Base-by-base conservation (phyloP, 805 yeast genomes). In the Hanseniaspora guilliermondii region DNA sequence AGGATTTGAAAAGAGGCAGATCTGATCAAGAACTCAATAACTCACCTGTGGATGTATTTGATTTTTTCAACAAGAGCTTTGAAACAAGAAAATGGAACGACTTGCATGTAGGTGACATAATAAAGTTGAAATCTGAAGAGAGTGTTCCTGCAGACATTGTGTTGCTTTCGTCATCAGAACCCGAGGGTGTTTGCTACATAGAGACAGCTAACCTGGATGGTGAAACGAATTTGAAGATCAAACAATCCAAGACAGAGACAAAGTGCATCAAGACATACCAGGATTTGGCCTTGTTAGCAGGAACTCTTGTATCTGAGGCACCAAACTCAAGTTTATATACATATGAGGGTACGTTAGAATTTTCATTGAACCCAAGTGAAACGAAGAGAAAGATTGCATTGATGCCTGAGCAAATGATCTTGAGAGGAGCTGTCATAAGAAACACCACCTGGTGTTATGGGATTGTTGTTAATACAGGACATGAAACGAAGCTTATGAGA, bases 151-250 rank as follows among this genome's bases (percentile, higher is more conserved):
- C 98, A 0, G 99, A 93, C 71, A 63, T 93, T 55, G 74, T 91
- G 17, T 68, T 94, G 17, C 65, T 93, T 35, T 80, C 93, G 24
- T 87, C 97, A 0, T 91, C 97, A 0, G 99, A 93, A 67, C 99
- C 99, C 0, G 97, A 91, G 68, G 99, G 98, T 2, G 73, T 93
- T 57, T 94, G 98, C 67, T 93, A 93, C 63, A 87, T 94, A 55
- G 99, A 93, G 68, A 93, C 99, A 0, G 96, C 98, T 0, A 93
- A 93, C 63, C 73, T 93, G 60, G 99, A 93, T 68, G 99, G 99
- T 56, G 99, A 93, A 67, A 94, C 99, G 0, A 93, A 93, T 66
- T 74, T 93, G 62, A 93, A 93, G 64, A 93, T 93, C 65, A 94
- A 94, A 64, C 97, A 93, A 66, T 80, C 96, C 0, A 75, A 76